A percentile compares a stretch with the other conserved stretches of the same genome.
Evolutionary conservation across 345 rosid species (phyloP).

Genomic region (Gossypium mustelinum): DNA sequence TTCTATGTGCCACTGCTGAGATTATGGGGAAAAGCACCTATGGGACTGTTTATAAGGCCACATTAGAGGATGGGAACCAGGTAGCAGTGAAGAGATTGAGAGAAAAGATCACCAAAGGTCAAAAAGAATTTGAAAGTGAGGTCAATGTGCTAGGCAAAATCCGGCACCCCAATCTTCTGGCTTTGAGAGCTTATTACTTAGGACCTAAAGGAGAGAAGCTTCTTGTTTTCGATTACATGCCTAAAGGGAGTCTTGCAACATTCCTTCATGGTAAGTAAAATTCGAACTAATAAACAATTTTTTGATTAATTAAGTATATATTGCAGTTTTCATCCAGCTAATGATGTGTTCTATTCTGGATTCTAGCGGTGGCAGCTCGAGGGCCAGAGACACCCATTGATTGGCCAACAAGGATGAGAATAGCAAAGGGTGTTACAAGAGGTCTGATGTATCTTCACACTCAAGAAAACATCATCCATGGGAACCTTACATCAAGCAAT

Average conservation of each 20-base stretch:
- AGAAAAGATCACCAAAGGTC: conserved; percentile 81
- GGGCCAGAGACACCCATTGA: conserved; percentile 62
- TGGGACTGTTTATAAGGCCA: conserved; percentile 93
- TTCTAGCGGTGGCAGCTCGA: conserved; percentile 55
- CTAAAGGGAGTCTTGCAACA: conserved; percentile 80
- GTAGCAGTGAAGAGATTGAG: conserved; percentile 89
- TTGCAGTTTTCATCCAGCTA: neutral
- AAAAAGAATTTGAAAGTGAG: conserved; percentile 74
- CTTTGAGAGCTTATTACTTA: conserved; percentile 81
- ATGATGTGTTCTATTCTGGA: conserved; percentile 3
- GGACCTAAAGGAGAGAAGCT: conserved; percentile 99
- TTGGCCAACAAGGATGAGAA: conserved; percentile 77
- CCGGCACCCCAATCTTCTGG: conserved; percentile 73
- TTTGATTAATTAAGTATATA: neutral
- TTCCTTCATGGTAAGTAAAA: conserved; percentile 73
- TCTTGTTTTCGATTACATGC: conserved; percentile 89
- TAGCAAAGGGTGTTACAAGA: conserved; percentile 63
- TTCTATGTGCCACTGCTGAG: conserved; percentile 94
- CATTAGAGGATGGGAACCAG: conserved; percentile 87
- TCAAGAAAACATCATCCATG: conserved; percentile 69
- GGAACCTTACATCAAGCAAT: conserved; percentile 77
- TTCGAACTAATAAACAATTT: neutral
- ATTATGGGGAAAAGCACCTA: conserved; percentile 94
- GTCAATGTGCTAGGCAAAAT: conserved; percentile 73
- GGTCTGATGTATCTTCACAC: conserved; percentile 73